These are phyloP conservation scores for Penicillium maclennaniae DNA, from an alignment of 495 filamentous ascomycete genomes.

Conservation along the genomic window DNA sequence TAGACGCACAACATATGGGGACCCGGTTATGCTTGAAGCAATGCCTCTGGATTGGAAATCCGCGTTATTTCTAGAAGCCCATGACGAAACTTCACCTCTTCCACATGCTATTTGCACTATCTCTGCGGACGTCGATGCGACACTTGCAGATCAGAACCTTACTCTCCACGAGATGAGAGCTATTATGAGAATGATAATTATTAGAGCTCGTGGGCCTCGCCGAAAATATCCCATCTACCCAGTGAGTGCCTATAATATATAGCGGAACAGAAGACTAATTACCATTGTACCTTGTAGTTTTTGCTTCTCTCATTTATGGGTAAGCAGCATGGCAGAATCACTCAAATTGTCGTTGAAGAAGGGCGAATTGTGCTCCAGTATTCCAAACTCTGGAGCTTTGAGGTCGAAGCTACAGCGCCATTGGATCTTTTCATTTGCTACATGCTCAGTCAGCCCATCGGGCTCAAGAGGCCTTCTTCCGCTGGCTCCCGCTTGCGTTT, in stretches of 20 bases:
- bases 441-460: not conserved
- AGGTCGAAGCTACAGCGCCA: constrained; percentile 9
- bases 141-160: not conserved
- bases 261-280: not conserved
- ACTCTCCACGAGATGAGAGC: constrained; percentile 3
- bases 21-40: not conserved
- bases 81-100: not conserved
- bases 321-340: constrained; percentile 10
- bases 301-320: constrained; percentile 1
- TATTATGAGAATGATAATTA: constrained; percentile 5
- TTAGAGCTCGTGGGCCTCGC: constrained; percentile 1
- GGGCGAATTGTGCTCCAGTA: constrained; percentile 1
- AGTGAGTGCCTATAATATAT: not conserved
- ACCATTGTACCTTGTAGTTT: not conserved
- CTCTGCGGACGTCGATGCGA: not conserved
- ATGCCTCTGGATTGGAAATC: not conserved
- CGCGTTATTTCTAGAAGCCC: not conserved
- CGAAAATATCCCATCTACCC: not conserved
- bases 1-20: not conserved
- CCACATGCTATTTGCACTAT: constrained; percentile 1
- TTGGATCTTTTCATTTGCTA: constrained; percentile 4
- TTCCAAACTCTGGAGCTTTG: constrained; percentile 11
- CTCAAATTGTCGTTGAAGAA: constrained; percentile 1
- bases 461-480: not conserved
- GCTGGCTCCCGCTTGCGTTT: no score